Evolutionary conservation across 148 eudicot species (phyloP), one percentile per base, ranked within the genome.

Genomic region (Talinum fruticosum): DNA sequence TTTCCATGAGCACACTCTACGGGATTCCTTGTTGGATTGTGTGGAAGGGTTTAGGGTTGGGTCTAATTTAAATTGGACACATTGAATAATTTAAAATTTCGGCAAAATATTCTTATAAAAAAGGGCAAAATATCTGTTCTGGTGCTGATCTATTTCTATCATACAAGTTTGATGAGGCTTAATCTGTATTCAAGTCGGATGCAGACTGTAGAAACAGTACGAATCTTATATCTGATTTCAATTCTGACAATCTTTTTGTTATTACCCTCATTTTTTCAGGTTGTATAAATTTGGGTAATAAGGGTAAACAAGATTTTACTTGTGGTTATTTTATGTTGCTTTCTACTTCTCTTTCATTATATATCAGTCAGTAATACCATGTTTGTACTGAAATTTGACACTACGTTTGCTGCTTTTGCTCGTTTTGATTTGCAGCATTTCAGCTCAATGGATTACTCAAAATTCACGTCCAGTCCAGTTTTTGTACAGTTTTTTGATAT

Each of bases 351-450:
- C 38, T 69, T 34, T 49, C 2, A 26, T 21, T 33, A 13, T 13
- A 53, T 36, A 21, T 28, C 38, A 23, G 69, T 53, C 13, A 45
- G 19, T 38, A 19, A 6, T n/a, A 23, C n/a, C 29, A 2, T 64
- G 51, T 73, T 66, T 30, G 41, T 44, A 21, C 36, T 66, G 37
- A 57, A 67, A 5, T 66, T 70, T 59, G 44, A 19, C 62, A 33
- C 23, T 38, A 16, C 28, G 47, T 78, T 51, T 74, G 77, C 30
- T 66, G 24, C 75, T 76, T 68, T 75, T 64, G 36, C 66, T 69
- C 32, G 64, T 15, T 66, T 76, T 76, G n/a, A 77, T 69, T 79
- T 88, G 90, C 94, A 92, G 99, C 80, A 83, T 87, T 79, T 84
- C 90, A 76, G 82, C 84, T 80, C 90, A 85, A 78, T 82, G 88